A percentile compares a stretch with the other conserved stretches of the same genome.
Evolutionary conservation across 2,329 filamentous ascomycete genomes (phyloP).

Genomic region (Fonsecaea erecta): DNA sequence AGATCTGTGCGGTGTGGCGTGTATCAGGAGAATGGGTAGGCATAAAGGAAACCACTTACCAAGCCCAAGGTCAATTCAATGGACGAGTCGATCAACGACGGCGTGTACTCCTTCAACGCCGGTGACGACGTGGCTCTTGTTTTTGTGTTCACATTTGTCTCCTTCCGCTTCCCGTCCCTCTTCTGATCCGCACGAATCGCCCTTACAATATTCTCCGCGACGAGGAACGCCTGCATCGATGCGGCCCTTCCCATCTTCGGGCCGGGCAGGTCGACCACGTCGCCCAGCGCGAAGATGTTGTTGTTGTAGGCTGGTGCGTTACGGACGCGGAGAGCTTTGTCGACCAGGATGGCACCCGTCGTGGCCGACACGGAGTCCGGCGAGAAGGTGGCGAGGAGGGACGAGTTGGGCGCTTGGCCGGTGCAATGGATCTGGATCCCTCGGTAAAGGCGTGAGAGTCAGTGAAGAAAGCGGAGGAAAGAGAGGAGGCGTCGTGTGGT

Average conservation of each 20-base stretch:
- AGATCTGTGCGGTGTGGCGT: too few species aligned
- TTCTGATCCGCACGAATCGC: conserved; percentile 48
- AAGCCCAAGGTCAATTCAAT: conserved; percentile 62
- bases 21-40: too few species aligned
- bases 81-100: conserved; percentile 54
- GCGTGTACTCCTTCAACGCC: conserved; percentile 48
- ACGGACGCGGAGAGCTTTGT: conserved; percentile 61
- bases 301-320: conserved; percentile 47
- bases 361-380: conserved; percentile 52
- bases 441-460: too few species aligned
- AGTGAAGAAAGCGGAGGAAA: too few species aligned
- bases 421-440: conserved; percentile 64
- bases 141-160: not conserved
- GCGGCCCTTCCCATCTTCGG: conserved; percentile 62
- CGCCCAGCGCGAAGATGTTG: conserved; percentile 67
- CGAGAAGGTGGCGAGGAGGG: conserved; percentile 52
- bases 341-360: conserved; percentile 59
- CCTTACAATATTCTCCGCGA: conserved; percentile 60
- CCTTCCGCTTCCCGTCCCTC: not conserved
- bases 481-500: too few species aligned
- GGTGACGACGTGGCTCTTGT: not conserved
- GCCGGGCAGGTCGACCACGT: conserved; percentile 61
- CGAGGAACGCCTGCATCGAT: conserved; percentile 58
- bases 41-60: conserved; percentile 27
- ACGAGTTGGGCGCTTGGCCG: conserved; percentile 63